phyloP scores from a whole-genome alignment of 352 stramenopile species.

The Phytopythium aichiense region DNA sequence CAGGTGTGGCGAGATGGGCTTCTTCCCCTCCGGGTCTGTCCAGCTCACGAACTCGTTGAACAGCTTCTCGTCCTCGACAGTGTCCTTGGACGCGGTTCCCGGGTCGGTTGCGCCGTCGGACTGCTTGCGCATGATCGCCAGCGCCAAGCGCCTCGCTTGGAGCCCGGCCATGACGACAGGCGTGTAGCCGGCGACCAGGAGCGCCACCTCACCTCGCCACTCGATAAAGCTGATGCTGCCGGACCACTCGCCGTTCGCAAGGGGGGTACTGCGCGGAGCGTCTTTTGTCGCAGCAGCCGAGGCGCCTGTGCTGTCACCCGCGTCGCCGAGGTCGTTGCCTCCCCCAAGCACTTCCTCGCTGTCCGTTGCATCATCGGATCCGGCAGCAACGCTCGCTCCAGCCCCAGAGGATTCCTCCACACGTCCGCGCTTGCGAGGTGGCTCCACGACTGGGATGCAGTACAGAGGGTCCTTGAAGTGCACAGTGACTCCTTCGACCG shows the following conservation, averaged over 20 bases:
- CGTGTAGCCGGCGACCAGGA: constrained; percentile 69
- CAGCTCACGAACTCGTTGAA: constrained; percentile 87
- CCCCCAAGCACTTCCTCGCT: constrained; percentile 15
- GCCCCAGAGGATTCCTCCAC: constrained; percentile 29
- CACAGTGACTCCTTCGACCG: constrained; percentile 74
- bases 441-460: constrained; percentile 65
- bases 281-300: constrained; percentile 1
- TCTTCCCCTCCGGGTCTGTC: constrained; percentile 53
- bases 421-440: constrained; percentile 62
- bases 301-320: constrained; percentile 13
- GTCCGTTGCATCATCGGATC: constrained; percentile 10
- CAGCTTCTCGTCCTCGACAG: constrained; percentile 66
- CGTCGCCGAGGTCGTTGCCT: constrained; percentile 16
- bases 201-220: constrained; percentile 71
- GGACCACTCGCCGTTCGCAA: constrained; percentile 65
- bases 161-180: constrained; percentile 78
- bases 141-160: constrained; percentile 70
- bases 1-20: constrained; percentile 61
- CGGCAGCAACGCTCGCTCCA: neutral
- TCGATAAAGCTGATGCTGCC: constrained; percentile 85
- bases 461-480: constrained; percentile 75
- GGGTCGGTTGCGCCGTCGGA: constrained; percentile 14
- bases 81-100: constrained; percentile 20
- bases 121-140: constrained; percentile 61
- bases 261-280: constrained; percentile 26